Percentiles rank a stretch among this genome's conserved stretches.
phyloP scores from a whole-genome alignment of 1,284 basidiomycete genomes.

The Moesziomyces sp. region DNA sequence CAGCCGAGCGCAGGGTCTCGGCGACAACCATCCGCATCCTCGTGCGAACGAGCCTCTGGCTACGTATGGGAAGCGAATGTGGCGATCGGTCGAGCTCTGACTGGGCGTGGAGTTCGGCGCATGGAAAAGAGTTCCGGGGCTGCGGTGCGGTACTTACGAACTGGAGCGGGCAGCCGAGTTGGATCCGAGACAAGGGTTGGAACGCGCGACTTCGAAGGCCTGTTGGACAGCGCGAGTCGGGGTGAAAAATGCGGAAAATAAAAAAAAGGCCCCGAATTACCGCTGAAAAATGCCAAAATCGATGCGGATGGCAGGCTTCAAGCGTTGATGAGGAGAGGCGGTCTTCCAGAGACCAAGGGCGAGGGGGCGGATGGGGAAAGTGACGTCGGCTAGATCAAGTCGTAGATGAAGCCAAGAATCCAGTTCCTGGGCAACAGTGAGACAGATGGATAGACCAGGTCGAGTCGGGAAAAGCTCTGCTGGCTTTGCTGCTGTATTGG shows the following conservation, averaged over 20 bases:
- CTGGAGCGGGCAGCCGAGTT: not conserved
- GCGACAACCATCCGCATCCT: not conserved
- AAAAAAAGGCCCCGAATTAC: constrained; percentile 2
- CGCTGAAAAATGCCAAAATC: not conserved
- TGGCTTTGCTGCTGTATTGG: not conserved
- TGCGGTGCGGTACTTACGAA: constrained; percentile 13
- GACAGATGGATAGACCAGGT: not conserved
- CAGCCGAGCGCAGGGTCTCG: not conserved
- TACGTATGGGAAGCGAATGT: not conserved
- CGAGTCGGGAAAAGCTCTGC: not conserved
- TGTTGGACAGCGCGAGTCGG: constrained; percentile 25
- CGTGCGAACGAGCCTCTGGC: not conserved
- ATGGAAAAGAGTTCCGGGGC: not conserved
- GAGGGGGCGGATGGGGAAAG: no score
- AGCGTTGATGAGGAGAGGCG: not conserved
- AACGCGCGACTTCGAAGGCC: constrained; percentile 8
- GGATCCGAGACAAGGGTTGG: constrained; percentile 30
- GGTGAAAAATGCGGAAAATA: not conserved
- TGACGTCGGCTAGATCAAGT: no score
- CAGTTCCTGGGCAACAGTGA: not conserved
- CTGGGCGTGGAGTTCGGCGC: not conserved
- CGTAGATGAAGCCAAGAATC: not conserved
- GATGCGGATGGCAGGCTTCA: not conserved
- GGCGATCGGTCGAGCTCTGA: constrained; percentile 1
- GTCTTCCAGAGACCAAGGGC: not conserved